Conservation (phyloP, 345 rosid species). For the Nephelium lappaceum region DNA sequence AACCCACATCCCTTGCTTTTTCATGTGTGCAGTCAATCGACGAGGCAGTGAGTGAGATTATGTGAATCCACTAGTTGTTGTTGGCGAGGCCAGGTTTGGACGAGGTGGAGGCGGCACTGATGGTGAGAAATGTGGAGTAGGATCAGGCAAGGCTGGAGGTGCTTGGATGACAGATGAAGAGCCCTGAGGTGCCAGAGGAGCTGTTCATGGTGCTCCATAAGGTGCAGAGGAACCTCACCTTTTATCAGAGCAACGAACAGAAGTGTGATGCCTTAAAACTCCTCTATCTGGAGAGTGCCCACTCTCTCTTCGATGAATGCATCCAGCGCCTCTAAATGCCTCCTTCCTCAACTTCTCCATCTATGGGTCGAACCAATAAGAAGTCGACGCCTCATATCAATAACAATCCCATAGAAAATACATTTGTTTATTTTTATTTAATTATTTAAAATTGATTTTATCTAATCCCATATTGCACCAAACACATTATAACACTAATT, state of each 20-base stretch:
- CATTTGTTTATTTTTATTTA: too few species aligned
- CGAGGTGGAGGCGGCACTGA: constrained; percentile 62
- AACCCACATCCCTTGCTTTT: too few species aligned
- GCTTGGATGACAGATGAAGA: constrained; percentile 53
- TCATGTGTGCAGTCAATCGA: constrained; percentile 44
- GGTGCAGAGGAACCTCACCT: constrained; percentile 63
- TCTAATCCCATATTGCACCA: too few species aligned
- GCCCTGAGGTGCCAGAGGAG: constrained; percentile 63
- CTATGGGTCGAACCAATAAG: not conserved
- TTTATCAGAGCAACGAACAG: constrained; percentile 69
- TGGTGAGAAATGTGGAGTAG: constrained; percentile 73
- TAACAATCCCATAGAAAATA: not conserved
- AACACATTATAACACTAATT: too few species aligned
- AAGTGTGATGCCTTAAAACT: constrained; percentile 67
- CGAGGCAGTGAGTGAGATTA: constrained; percentile 74
- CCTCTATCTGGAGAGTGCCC: constrained; percentile 75
- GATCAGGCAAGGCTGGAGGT: constrained; percentile 64
- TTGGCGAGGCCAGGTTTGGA: constrained; percentile 71
- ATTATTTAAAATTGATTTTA: too few species aligned
- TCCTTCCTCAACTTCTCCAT: constrained; percentile 29
- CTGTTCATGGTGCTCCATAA: constrained; percentile 65
- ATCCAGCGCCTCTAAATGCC: constrained; percentile 79
- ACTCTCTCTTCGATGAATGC: constrained; percentile 68
- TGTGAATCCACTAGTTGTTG: constrained; percentile 82
- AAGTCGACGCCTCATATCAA: not conserved